Evolutionary conservation across 495 filamentous ascomycete genomes (phyloP), one percentile per base, ranked within the genome.

Genomic region (Hypoxylon trugodes): DNA sequence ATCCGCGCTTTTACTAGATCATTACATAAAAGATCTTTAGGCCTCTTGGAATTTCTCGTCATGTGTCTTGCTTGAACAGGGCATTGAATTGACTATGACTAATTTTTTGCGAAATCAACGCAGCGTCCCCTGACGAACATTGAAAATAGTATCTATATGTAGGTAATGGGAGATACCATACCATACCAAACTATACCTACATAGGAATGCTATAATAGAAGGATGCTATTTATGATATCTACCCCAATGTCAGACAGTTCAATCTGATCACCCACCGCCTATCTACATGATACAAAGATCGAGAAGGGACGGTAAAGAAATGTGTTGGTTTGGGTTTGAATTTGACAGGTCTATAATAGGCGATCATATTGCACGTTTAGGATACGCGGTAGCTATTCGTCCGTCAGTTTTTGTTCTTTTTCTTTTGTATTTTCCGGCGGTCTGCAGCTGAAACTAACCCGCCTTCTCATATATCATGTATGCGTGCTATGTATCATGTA

Each of bases 371-470:
- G 6, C 42, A 49, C 41, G 59, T 62, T 62, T 8, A 38, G 3
- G 36, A 38, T 32, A 28, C 8, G n/a, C 18, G 30, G 24, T 26
- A 57, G 13, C 45, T 51, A 57, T 63, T 63, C 52, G 60, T 61
- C 33, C 42, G 45, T 25, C 2, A 12, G 25, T 21, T 40, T 16
- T 16, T n/a, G n/a, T n/a, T n/a, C n/a, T 6, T 47, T 25, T 12
- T 47, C 19, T 15, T 25, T 9, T 30, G 13, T 41, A 19, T 25
- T 30, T 28, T 8, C 48, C 35, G 33, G 52, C 51, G 60, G 51
- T 63, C 42, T 51, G 43, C 51, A 37, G 38, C 6, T n/a, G n/a
- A 49, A 36, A 13, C 33, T n/a, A 32, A 46, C 28, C 30, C 15
- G 19, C 37, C 12, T 32, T 47, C 8, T 6, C 16, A 57, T 57